phyloP scores from a whole-genome alignment of 139 green algal genomes.

The Gonium pectorale region DNA sequence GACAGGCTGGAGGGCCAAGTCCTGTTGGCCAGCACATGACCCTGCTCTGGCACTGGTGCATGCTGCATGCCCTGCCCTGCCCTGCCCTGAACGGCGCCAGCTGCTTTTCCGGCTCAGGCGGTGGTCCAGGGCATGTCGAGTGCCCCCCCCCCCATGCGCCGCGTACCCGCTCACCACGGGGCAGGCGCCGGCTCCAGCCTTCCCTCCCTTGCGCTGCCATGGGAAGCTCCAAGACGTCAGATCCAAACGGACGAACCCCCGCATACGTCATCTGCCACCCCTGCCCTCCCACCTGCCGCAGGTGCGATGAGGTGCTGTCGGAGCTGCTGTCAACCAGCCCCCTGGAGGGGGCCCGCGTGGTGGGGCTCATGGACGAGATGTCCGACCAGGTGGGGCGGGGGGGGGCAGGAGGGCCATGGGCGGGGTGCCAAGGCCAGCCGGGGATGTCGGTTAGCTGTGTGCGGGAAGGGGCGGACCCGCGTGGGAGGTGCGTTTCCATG shows the following conservation, averaged over 20 bases:
- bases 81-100: neutral
- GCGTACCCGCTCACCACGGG: too few relatives aligned
- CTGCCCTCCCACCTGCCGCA: neutral
- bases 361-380: constrained; percentile 58
- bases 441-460: too few relatives aligned
- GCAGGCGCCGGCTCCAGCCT: too few relatives aligned
- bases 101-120: too few relatives aligned
- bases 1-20: neutral
- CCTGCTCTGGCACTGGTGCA: neutral
- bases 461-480: neutral
- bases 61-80: neutral
- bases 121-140: too few relatives aligned
- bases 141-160: neutral
- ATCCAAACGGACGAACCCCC: neutral
- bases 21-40: neutral
- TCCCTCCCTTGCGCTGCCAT: neutral
- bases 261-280: neutral
- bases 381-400: constrained; percentile 47
- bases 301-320: constrained; percentile 52
- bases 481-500: neutral
- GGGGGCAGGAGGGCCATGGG: too few relatives aligned
- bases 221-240: neutral
- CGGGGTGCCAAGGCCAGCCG: too few relatives aligned
- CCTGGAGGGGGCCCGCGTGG: constrained; percentile 29
- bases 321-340: constrained; percentile 21